These are phyloP conservation scores for Pichia inconspicua DNA, from an alignment of 1,139 yeast species.

Conservation along the genomic window DNA sequence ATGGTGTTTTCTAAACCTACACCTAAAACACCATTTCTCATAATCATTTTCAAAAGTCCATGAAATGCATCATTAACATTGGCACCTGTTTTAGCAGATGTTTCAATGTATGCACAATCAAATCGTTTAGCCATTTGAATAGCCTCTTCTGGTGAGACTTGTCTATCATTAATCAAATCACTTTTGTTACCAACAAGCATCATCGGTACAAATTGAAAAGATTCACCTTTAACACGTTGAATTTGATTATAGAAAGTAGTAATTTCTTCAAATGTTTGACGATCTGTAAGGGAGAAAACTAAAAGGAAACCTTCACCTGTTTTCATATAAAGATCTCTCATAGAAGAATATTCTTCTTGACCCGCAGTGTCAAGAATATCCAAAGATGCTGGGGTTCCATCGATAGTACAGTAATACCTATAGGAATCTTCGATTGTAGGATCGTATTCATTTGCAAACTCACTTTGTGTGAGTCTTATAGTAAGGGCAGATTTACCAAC, in stretches of 20 bases:
- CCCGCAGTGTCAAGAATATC: slow-evolving; percentile 96
- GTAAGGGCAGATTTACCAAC: slow-evolving; percentile 96
- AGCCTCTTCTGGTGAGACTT: slow-evolving; percentile 72
- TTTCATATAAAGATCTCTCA: slow-evolving; percentile 77
- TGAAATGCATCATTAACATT: slow-evolving; percentile 88
- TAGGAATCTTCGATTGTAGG: slow-evolving; percentile 90
- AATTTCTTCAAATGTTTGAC: slow-evolving; percentile 74
- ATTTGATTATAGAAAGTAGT: slow-evolving; percentile 83
- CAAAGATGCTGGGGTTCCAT: slow-evolving; percentile 42
- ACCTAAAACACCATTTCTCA: slow-evolving; percentile 18
- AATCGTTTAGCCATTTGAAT: slow-evolving; percentile 73
- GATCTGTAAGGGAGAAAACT: slow-evolving; percentile 86
- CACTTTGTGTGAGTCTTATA: slow-evolving; percentile 82
- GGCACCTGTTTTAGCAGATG: slow-evolving; percentile 84
- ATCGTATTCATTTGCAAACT: slow-evolving; percentile 92
- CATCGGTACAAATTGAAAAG: slow-evolving; percentile 58
- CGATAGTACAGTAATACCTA: slow-evolving; percentile 48
- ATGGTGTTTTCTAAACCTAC: slow-evolving; percentile 24
- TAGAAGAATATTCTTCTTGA: slow-evolving; percentile 93
- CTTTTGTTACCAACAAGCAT: slow-evolving; percentile 85
- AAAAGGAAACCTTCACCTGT: slow-evolving; percentile 80
- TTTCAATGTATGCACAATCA: slow-evolving; percentile 90
- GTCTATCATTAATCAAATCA: slow-evolving; percentile 71
- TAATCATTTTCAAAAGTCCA: slow-evolving; percentile 52
- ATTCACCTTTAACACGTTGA: slow-evolving; percentile 74